Conservation (phyloP, 371 early-diverging fungal species). For the Capillidium heterosporum region DNA sequence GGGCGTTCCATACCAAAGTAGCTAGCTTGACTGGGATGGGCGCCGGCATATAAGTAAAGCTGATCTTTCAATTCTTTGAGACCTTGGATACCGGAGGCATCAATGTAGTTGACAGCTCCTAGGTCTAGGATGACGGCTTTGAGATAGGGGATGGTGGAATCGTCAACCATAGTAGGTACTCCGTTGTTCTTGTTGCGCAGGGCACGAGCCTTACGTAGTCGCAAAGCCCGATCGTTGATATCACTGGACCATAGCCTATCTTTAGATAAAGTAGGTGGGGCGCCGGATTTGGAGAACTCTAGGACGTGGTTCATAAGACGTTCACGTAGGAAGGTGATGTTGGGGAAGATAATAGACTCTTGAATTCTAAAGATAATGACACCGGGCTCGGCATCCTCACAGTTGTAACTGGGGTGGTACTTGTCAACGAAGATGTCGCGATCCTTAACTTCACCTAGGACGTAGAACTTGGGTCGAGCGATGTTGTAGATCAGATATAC, state of each 20-base stretch:
- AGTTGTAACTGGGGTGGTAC: not conserved
- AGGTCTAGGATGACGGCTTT: conserved; percentile 63
- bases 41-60: conserved; percentile 26
- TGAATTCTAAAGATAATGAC: conserved; percentile 34
- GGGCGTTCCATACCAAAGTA: not conserved
- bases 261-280: conserved; percentile 3
- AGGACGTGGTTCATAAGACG: conserved; percentile 13
- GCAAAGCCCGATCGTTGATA: not conserved
- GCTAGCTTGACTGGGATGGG: conserved; percentile 5
- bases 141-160: conserved; percentile 10
- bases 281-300: conserved; percentile 9
- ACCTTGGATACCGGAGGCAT: conserved; percentile 57
- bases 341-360: conserved; percentile 48
- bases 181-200: not conserved
- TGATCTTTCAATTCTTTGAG: conserved; percentile 35
- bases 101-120: conserved; percentile 53
- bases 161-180: not conserved
- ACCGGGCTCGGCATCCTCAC: conserved; percentile 24
- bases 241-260: conserved; percentile 13
- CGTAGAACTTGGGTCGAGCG: conserved; percentile 39
- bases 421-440: conserved; percentile 9
- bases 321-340: conserved; percentile 28
- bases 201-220: not conserved
- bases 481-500: conserved; percentile 42
- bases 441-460: conserved; percentile 13